Percentiles rank a stretch among this genome's conserved stretches.
phyloP scores from a whole-genome alignment of 805 yeast genomes.

The Schizosaccharomyces octosporus region DNA sequence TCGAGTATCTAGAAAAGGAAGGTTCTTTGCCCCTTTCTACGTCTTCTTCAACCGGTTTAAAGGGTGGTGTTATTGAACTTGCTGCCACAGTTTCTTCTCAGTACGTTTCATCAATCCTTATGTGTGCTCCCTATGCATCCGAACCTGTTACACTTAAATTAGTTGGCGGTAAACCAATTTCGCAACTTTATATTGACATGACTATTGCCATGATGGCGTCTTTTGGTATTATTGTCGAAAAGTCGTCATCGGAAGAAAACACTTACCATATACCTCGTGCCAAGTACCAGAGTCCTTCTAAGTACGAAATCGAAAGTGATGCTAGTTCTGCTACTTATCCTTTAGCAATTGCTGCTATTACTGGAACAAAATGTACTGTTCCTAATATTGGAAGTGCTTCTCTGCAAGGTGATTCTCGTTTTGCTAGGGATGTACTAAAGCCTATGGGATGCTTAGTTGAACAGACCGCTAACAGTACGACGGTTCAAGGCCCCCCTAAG shows the following conservation, averaged over 20 bases:
- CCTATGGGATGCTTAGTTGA: constrained; percentile 88
- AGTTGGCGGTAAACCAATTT: constrained; percentile 91
- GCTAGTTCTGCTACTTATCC: constrained; percentile 97
- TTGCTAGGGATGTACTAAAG: constrained; percentile 71
- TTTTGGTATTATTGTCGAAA: constrained; percentile 59
- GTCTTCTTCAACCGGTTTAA: constrained; percentile 40
- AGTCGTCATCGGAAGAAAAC: constrained; percentile 44
- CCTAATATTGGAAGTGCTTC: constrained; percentile 86
- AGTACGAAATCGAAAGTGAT: constrained; percentile 81
- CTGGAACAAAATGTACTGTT: constrained; percentile 75
- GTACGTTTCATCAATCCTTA: constrained; percentile 80
- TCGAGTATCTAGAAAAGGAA: constrained; percentile 42
- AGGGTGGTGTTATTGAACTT: constrained; percentile 79
- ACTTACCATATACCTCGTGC: constrained; percentile 83
- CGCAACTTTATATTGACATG: constrained; percentile 90
- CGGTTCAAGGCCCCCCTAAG: constrained; percentile 67
- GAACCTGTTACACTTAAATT: constrained; percentile 67
- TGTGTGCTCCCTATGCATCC: constrained; percentile 93
- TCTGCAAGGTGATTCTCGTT: constrained; percentile 89
- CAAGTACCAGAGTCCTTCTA: constrained; percentile 50
- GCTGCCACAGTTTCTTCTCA: constrained; percentile 94
- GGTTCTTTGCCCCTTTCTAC: constrained; percentile 76
- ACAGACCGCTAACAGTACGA: constrained; percentile 67
- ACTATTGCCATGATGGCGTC: constrained; percentile 83
- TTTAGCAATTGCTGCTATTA: constrained; percentile 86